Percentiles rank a stretch among this genome's conserved stretches.
These are phyloP conservation scores for Cystoisospora suis DNA, from an alignment of 169 alveolate species.

Conservation along the genomic window DNA sequence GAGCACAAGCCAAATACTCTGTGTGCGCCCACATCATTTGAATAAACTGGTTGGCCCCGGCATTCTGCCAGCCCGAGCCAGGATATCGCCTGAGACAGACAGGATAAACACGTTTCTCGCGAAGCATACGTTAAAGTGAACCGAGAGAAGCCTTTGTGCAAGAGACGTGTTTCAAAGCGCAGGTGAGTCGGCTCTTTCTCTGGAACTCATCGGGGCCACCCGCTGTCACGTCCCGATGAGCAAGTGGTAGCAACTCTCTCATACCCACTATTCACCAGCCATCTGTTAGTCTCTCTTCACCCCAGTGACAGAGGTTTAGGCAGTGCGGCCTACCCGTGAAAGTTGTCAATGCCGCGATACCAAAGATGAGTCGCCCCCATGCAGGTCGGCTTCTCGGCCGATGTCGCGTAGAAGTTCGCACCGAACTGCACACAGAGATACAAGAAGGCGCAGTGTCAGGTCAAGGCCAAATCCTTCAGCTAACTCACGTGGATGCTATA, in stretches of 20 bases:
- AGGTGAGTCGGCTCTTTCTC: not conserved
- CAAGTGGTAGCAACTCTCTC: not conserved
- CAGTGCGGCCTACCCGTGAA: not conserved
- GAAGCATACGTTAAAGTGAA: not conserved
- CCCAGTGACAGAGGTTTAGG: not conserved
- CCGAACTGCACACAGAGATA: not conserved
- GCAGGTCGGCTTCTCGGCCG: not conserved
- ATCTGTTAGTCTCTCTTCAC: not conserved
- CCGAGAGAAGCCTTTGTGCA: not conserved
- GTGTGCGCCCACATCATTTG: conserved; percentile 15
- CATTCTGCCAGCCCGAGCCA: not conserved
- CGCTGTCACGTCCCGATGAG: not conserved
- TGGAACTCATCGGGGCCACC: not conserved
- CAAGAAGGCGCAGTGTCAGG: too few relatives aligned
- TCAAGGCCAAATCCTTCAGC: too few relatives aligned
- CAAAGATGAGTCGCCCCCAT: not conserved
- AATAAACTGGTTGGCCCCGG: not conserved
- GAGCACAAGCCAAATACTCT: conserved; percentile 1
- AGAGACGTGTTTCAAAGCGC: not conserved
- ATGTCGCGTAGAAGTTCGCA: not conserved
- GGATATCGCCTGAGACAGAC: not conserved
- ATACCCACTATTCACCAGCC: not conserved
- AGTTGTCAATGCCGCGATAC: conserved; percentile 9
- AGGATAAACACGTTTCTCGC: not conserved
- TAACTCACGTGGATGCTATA: too few relatives aligned